Conservation (phyloP, 257 asterid genomes). For the Capsicum baccatum region DNA sequence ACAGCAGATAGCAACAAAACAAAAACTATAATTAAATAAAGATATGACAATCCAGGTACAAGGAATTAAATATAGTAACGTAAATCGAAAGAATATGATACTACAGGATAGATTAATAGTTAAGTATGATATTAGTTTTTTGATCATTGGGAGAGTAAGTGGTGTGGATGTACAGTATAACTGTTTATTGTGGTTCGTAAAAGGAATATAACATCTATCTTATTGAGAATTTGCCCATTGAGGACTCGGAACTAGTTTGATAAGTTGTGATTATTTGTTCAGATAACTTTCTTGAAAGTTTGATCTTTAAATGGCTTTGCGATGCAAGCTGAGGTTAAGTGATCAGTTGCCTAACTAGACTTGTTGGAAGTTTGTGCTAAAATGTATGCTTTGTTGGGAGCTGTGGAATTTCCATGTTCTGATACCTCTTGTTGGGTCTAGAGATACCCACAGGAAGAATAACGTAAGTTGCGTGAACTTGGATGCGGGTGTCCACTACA, state of each 20-base stretch:
- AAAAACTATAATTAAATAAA: too few species aligned
- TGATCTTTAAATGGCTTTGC: neutral
- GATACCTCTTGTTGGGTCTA: neutral
- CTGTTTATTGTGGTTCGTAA: slow-evolving; percentile 8
- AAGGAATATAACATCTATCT: neutral
- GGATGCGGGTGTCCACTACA: too few species aligned
- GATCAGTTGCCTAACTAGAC: neutral
- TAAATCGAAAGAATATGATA: too few species aligned
- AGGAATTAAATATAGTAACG: too few species aligned
- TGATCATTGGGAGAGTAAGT: neutral
- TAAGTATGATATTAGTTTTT: neutral
- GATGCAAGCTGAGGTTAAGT: neutral
- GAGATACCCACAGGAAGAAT: neutral
- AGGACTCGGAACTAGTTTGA: neutral
- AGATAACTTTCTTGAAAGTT: neutral
- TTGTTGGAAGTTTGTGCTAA: neutral
- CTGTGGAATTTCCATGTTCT: neutral
- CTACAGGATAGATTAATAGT: too few species aligned
- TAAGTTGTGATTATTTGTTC: slow-evolving; percentile 23
- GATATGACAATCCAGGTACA: too few species aligned
- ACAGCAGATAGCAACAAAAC: too few species aligned
- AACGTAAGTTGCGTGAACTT: neutral
- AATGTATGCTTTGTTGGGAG: neutral
- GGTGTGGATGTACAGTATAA: slow-evolving; percentile 2
- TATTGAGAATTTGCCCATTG: neutral